Conservation (phyloP, 306 rosid species). For the Erythrophleum fordii region DNA sequence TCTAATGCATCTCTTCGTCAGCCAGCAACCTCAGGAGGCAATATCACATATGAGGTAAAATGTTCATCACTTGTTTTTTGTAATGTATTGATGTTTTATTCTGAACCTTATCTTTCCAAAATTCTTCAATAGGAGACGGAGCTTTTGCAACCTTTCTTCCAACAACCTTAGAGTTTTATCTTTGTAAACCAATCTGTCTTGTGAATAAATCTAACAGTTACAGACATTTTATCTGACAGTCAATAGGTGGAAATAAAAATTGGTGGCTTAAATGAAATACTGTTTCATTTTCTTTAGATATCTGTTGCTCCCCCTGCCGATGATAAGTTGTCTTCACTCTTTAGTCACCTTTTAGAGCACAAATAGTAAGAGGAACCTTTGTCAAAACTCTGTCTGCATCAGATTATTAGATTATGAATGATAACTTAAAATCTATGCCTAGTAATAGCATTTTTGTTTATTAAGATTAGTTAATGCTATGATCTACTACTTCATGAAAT, state of each 20-base stretch:
- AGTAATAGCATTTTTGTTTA: conserved; percentile 12
- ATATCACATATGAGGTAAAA: conserved; percentile 85
- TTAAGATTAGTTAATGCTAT: conserved; percentile 10
- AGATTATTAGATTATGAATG: conserved; percentile 23
- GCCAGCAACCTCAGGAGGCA: conserved; percentile 95
- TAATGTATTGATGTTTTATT: background rate
- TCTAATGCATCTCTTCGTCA: conserved; percentile 90
- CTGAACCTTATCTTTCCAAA: conserved; percentile 17
- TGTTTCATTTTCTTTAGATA: conserved; percentile 7
- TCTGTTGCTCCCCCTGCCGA: conserved; percentile 8
- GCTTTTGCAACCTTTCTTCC: conserved; percentile 17
- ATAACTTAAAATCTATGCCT: conserved; percentile 4
- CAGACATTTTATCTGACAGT: conserved; percentile 24
- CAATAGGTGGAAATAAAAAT: background rate
- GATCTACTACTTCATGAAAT: too few relatives aligned
- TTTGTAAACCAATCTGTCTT: background rate
- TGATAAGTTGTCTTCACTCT: conserved; percentile 25
- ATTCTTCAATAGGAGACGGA: conserved; percentile 27
- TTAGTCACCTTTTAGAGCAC: conserved; percentile 1
- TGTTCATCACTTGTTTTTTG: conserved; percentile 13
- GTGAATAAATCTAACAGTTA: conserved; percentile 1
- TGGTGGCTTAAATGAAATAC: conserved; percentile 14
- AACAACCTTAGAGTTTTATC: conserved; percentile 22
- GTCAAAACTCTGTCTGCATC: conserved; percentile 23
- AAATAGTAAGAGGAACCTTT: conserved; percentile 12